A percentile compares a stretch with the other conserved stretches of the same genome.
Conservation (phyloP, 1,139 yeast genomes). For the Blastobotrys niveus region DNA sequence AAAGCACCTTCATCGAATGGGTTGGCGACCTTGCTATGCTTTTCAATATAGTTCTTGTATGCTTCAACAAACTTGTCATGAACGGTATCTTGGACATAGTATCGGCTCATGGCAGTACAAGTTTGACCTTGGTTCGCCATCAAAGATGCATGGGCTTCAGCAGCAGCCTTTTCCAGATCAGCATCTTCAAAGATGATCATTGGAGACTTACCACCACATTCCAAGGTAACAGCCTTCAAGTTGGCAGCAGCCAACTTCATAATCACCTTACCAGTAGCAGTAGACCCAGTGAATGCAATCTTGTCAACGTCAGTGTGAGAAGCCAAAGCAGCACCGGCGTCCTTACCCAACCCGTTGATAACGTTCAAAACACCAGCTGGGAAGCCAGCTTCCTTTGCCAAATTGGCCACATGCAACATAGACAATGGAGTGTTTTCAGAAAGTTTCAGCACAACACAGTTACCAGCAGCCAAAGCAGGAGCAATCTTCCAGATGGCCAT, state of each 20-base stretch:
- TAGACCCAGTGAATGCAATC: slow-evolving; percentile 84
- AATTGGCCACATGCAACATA: slow-evolving; percentile 55
- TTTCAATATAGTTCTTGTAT: slow-evolving; percentile 51
- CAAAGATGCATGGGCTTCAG: slow-evolving; percentile 52
- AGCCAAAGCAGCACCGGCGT: slow-evolving; percentile 64
- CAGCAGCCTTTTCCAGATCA: slow-evolving; percentile 54
- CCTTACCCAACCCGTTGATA: slow-evolving; percentile 68
- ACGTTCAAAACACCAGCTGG: slow-evolving; percentile 76
- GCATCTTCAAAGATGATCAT: slow-evolving; percentile 72
- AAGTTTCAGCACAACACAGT: slow-evolving; percentile 66
- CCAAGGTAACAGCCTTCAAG: slow-evolving; percentile 73
- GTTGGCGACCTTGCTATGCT: slow-evolving; percentile 59
- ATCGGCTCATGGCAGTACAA: slow-evolving; percentile 80
- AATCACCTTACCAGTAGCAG: slow-evolving; percentile 71
- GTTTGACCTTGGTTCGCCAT: slow-evolving; percentile 81
- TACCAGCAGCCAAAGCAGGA: slow-evolving; percentile 76
- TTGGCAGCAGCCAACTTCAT: slow-evolving; percentile 70
- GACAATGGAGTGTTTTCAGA: slow-evolving; percentile 79
- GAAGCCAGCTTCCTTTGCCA: slow-evolving; percentile 63
- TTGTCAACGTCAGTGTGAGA: slow-evolving; percentile 65
- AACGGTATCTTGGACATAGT: slow-evolving; percentile 66
- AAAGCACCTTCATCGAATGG: slow-evolving; percentile 66
- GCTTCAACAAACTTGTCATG: slow-evolving; percentile 59
- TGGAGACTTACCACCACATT: slow-evolving; percentile 83
- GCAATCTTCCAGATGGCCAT: slow-evolving; percentile 82